These are phyloP conservation scores for Cyberlindnera amylophila DNA, from an alignment of 805 yeast genomes.

Conservation along the genomic window DNA sequence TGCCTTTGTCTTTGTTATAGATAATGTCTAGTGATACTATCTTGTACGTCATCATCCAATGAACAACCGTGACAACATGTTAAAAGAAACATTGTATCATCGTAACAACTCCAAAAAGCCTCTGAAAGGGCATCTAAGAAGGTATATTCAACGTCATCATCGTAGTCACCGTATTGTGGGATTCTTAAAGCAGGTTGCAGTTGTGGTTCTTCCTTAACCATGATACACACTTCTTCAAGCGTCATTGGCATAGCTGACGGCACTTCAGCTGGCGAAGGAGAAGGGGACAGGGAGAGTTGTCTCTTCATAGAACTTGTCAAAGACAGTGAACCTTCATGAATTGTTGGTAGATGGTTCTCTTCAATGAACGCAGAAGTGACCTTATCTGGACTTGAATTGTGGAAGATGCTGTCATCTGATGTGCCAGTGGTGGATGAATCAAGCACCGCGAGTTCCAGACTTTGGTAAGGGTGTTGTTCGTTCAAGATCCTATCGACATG, in stretches of 20 bases:
- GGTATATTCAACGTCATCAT: background rate
- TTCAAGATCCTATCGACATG: constrained; percentile 28
- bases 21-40: no score
- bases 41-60: no score
- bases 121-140: no score
- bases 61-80: background rate
- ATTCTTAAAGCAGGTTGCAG: background rate
- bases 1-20: no score
- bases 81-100: background rate
- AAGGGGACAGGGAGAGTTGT: background rate
- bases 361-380: background rate
- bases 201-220: background rate
- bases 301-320: background rate
- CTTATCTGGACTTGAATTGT: background rate
- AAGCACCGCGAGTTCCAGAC: constrained; percentile 15
- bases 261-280: no score
- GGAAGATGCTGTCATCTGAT: background rate
- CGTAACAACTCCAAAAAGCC: background rate
- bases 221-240: background rate
- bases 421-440: background rate
- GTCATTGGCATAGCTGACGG: background rate
- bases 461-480: constrained; percentile 34
- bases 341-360: background rate
- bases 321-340: background rate
- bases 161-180: background rate